These are phyloP conservation scores for Beauveria rudraprayagi DNA, from an alignment of 2,329 filamentous ascomycete species.

Conservation along the genomic window DNA sequence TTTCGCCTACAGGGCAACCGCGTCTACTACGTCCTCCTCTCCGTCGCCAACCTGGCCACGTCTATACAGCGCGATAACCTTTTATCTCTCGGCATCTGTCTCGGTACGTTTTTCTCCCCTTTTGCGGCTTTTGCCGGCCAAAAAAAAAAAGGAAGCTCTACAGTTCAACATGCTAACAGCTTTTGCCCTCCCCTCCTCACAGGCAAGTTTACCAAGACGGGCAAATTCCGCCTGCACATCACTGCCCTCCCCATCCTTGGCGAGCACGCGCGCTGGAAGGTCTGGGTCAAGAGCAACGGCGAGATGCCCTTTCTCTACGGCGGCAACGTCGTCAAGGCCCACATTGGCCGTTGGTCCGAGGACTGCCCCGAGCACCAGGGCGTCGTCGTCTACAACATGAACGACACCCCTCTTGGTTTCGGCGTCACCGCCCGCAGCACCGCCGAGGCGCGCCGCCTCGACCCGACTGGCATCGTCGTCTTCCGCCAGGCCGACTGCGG, in stretches of 20 bases:
- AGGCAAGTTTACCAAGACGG: constrained; percentile 94
- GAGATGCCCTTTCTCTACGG: constrained; percentile 98
- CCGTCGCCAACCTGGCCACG: constrained; percentile 84
- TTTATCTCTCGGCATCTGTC: constrained; percentile 78
- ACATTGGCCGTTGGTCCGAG: constrained; percentile 75
- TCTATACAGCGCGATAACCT: constrained; percentile 75
- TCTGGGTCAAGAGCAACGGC: constrained; percentile 94
- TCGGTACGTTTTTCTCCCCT: constrained; percentile 38
- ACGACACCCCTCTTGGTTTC: constrained; percentile 89
- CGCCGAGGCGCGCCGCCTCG: constrained; percentile 71
- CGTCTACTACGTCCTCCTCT: constrained; percentile 87
- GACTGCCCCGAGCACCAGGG: constrained; percentile 92
- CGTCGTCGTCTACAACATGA: constrained; percentile 83
- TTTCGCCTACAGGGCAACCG: constrained; percentile 76
- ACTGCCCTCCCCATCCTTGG: constrained; percentile 82
- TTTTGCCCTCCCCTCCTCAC: background rate
- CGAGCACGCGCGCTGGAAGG: constrained; percentile 88
- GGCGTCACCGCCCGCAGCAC: constrained; percentile 85
- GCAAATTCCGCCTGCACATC: constrained; percentile 91
- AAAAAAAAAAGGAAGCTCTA: background rate
- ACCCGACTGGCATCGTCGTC: constrained; percentile 81
- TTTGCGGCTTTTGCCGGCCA: background rate
- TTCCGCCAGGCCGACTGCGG: constrained; percentile 92
- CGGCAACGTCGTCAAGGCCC: constrained; percentile 67
- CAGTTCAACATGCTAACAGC: constrained; percentile 11